Percentiles rank a stretch among this genome's conserved stretches.
phyloP scores from a whole-genome alignment of 2,329 filamentous ascomycete species.

The Aspergillus pseudonomiae region DNA sequence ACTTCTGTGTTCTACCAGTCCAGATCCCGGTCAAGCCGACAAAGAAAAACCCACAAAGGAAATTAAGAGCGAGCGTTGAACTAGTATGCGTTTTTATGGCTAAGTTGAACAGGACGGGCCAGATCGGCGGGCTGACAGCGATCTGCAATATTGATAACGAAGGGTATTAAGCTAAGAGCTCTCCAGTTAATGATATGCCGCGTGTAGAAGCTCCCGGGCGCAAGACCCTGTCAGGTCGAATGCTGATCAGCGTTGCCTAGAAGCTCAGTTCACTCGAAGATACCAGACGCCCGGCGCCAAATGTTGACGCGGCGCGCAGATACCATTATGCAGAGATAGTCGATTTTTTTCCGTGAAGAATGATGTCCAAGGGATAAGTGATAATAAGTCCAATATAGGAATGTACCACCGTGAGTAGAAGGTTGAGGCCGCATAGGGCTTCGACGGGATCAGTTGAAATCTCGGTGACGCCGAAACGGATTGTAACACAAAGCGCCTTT shows the following conservation, averaged over 20 bases:
- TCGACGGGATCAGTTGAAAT: neutral
- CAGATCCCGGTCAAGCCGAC: neutral
- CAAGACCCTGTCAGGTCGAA: neutral
- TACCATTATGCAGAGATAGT: too few relatives aligned
- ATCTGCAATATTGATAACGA: neutral
- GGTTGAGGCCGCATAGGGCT: neutral
- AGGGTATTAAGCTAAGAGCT: neutral
- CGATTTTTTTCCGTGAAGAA: neutral
- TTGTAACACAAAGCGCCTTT: neutral
- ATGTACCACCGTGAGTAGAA: neutral
- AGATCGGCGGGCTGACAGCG: neutral
- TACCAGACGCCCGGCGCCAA: too few relatives aligned
- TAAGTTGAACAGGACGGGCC: neutral
- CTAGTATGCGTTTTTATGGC: neutral
- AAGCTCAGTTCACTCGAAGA: too few relatives aligned
- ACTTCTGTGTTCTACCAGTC: neutral
- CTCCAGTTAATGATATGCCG: neutral
- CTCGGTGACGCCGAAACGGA: neutral
- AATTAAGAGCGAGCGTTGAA: neutral
- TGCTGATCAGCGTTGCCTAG: too few relatives aligned
- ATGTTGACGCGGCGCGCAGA: too few relatives aligned
- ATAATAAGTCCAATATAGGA: neutral
- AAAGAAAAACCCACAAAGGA: neutral
- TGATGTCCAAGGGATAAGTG: neutral
- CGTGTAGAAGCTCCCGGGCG: neutral